phyloP scores from a whole-genome alignment of 192 early-diverging fungal species.

The Coemansia sp. region DNA sequence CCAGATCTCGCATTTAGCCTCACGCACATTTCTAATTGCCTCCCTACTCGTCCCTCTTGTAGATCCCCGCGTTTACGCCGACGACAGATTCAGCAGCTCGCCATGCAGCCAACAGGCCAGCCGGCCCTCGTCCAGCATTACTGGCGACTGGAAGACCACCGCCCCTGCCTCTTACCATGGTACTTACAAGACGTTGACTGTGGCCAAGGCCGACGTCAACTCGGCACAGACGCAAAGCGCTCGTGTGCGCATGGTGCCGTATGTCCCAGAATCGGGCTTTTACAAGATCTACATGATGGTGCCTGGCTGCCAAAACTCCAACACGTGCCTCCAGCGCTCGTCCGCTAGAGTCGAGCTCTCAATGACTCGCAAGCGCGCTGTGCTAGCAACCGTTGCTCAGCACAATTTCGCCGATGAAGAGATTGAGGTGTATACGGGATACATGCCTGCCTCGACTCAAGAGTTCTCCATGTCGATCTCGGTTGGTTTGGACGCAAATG shows the following conservation, averaged over 20 bases:
- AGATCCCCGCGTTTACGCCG: slow-evolving; percentile 42
- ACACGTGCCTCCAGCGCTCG: slow-evolving; percentile 45
- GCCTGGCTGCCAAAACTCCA: slow-evolving; percentile 62
- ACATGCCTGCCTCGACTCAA: slow-evolving; percentile 51
- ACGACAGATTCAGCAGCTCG: slow-evolving; percentile 42
- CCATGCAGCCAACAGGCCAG: slow-evolving; percentile 33
- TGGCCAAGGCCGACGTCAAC: slow-evolving; percentile 25
- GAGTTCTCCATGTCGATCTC: slow-evolving; percentile 57
- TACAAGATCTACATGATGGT: slow-evolving; percentile 61
- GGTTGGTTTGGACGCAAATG: slow-evolving; percentile 37
- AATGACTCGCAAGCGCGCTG: slow-evolving; percentile 22
- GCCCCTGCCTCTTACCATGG: slow-evolving; percentile 40
- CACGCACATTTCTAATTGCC: not conserved
- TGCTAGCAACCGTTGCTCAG: slow-evolving; percentile 49
- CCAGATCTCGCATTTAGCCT: not conserved
- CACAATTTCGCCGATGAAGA: slow-evolving; percentile 47
- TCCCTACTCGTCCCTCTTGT: slow-evolving; percentile 5
- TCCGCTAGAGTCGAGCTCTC: slow-evolving; percentile 30
- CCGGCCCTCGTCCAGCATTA: slow-evolving; percentile 22
- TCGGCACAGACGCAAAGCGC: slow-evolving; percentile 23
- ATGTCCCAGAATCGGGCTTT: slow-evolving; percentile 63
- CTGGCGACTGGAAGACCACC: slow-evolving; percentile 39
- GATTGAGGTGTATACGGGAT: slow-evolving; percentile 55
- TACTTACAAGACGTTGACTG: slow-evolving; percentile 35
- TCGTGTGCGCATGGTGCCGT: slow-evolving; percentile 46